A percentile compares a stretch with the other conserved stretches of the same genome.
These are phyloP conservation scores for Mycena polygramma DNA, from an alignment of 768 basidiomycete genomes.

Conservation along the genomic window DNA sequence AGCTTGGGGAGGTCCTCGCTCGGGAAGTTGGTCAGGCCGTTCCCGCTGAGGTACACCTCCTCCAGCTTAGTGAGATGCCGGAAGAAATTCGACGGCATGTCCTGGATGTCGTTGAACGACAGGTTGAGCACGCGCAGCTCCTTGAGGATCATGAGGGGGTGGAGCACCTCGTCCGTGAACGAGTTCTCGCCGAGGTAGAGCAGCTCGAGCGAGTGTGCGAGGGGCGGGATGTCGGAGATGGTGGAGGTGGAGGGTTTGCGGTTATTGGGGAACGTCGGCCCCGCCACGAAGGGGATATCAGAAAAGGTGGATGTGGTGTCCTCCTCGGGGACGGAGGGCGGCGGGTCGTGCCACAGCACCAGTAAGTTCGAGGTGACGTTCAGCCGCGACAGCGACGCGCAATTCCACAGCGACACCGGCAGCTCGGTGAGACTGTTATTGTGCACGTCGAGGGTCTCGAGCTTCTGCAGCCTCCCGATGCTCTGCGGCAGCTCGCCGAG, in stretches of 20 bases:
- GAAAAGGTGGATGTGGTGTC: conserved; percentile 36
- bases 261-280: conserved; percentile 38
- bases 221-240: conserved; percentile 56
- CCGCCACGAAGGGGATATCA: conserved; percentile 26
- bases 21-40: conserved; percentile 90
- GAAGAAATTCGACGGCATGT: conserved; percentile 85
- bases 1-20: conserved; percentile 88
- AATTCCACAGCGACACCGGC: conserved; percentile 86
- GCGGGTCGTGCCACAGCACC: conserved; percentile 77
- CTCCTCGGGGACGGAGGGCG: conserved; percentile 45
- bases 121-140: conserved; percentile 89
- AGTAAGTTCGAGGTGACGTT: conserved; percentile 94
- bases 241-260: conserved; percentile 51
- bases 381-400: conserved; percentile 75
- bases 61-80: conserved; percentile 77
- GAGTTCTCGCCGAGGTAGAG: conserved; percentile 94
- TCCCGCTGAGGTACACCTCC: conserved; percentile 95
- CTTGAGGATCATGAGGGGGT: conserved; percentile 79
- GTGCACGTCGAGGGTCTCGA: conserved; percentile 87
- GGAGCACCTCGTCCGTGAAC: conserved; percentile 83
- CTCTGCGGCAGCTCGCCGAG: conserved; percentile 80
- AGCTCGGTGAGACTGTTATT: conserved; percentile 89
- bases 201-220: conserved; percentile 78
- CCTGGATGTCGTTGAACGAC: conserved; percentile 94
- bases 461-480: conserved; percentile 81